Conservation (phyloP, 805 yeast genomes). For the Candida succiphila region DNA sequence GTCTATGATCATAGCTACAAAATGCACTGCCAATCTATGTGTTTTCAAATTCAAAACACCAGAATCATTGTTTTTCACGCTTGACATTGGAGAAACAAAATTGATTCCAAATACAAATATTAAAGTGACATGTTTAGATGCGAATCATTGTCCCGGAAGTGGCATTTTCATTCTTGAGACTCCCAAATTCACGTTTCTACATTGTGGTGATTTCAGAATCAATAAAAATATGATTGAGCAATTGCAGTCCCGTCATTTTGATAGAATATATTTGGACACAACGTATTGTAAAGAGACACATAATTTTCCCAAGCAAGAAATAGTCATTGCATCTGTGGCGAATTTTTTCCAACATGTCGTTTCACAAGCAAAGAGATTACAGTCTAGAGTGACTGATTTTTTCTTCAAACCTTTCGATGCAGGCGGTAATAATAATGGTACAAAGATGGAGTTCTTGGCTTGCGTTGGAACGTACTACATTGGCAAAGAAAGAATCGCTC, state of each 20-base stretch:
- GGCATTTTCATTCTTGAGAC: conserved; percentile 65
- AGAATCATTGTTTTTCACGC: conserved; percentile 26
- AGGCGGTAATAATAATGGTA: conserved; percentile 9
- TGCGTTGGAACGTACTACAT: conserved; percentile 84
- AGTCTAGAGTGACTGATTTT: conserved; percentile 28
- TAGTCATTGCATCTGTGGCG: conserved; percentile 54
- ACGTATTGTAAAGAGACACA: conserved; percentile 75
- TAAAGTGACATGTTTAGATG: conserved; percentile 59
- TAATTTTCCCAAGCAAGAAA: conserved; percentile 67
- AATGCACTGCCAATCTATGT: conserved; percentile 54
- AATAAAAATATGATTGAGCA: conserved; percentile 37
- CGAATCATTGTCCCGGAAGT: conserved; percentile 97
- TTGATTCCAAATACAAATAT: conserved; percentile 30
- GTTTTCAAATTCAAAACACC: conserved; percentile 44
- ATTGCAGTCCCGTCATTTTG: conserved; percentile 25
- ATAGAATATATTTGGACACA: conserved; percentile 76
- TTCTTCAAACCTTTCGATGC: conserved; percentile 6
- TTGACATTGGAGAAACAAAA: conserved; percentile 32
- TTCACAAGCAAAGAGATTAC: conserved; percentile 13
- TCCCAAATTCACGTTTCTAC: conserved; percentile 37
- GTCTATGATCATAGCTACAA: conserved; percentile 41
- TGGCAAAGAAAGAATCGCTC: conserved; percentile 84
- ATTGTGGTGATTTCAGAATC: conserved; percentile 92
- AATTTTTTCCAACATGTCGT: conserved; percentile 30
- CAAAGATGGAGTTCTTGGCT: conserved; percentile 31